Percentiles rank a stretch among this genome's conserved stretches.
Conservation (phyloP, 306 rosid species). For the Luffa acutangula region DNA sequence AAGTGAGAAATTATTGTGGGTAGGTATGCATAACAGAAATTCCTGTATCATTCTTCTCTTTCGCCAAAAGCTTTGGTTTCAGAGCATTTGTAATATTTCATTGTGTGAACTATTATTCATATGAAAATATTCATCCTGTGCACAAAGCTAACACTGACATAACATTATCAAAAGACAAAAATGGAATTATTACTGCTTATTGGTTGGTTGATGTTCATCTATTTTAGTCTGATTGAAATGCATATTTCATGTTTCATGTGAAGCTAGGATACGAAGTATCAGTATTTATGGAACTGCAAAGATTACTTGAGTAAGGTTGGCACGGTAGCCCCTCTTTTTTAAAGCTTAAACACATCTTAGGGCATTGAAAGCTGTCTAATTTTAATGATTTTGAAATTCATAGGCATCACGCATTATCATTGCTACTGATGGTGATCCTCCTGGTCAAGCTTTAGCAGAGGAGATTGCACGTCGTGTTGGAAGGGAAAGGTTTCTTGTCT, state of each 20-base stretch:
- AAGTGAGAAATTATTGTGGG: background rate
- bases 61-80: background rate
- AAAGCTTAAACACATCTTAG: slow-evolving; percentile 5
- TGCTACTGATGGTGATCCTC: slow-evolving; percentile 90
- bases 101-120: background rate
- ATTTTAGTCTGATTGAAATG: slow-evolving; percentile 30
- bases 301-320: slow-evolving; percentile 59
- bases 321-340: slow-evolving; percentile 7
- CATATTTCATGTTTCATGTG: slow-evolving; percentile 38
- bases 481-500: slow-evolving; percentile 54
- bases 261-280: slow-evolving; percentile 92
- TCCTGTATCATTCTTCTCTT: background rate
- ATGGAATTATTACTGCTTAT: background rate
- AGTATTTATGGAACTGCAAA: slow-evolving; percentile 92
- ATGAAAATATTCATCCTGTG: background rate
- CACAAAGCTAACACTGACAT: background rate
- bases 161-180: background rate
- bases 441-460: slow-evolving; percentile 98
- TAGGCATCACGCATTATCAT: slow-evolving; percentile 84
- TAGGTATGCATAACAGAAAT: background rate
- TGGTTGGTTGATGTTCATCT: slow-evolving; percentile 6
- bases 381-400: slow-evolving; percentile 16
- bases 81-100: background rate
- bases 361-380: background rate
- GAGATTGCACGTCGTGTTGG: slow-evolving; percentile 99